Conservation (phyloP, 2,329 filamentous ascomycete genomes). For the Epicoccum nigrum region DNA sequence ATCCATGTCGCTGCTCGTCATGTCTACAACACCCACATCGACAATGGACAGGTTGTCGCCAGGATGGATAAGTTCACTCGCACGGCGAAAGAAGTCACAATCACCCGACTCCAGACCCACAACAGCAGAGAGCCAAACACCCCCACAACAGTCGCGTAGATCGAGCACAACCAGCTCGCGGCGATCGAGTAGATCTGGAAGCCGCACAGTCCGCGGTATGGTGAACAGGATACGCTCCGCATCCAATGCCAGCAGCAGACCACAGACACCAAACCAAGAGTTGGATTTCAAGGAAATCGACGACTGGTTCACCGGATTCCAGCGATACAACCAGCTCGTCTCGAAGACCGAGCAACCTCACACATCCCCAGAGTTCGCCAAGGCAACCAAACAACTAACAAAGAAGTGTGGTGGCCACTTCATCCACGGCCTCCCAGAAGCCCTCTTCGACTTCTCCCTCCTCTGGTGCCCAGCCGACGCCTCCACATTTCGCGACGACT, state of each 20-base stretch:
- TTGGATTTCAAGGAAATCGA: conserved; percentile 34
- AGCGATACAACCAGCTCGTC: conserved; percentile 40
- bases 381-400: conserved; percentile 31
- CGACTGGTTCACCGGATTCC: conserved; percentile 40
- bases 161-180: conserved; percentile 37
- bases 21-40: conserved; percentile 30
- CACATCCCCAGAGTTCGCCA: conserved; percentile 27
- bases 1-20: conserved; percentile 37
- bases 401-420: conserved; percentile 40
- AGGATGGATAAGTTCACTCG: conserved; percentile 30
- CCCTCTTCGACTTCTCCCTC: conserved; percentile 40
- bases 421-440: conserved; percentile 40
- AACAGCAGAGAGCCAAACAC: conserved; percentile 22
- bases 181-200: conserved; percentile 29
- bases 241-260: conserved; percentile 33
- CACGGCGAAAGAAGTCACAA: conserved; percentile 20
- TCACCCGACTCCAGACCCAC: conserved; percentile 25
- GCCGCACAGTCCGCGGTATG: conserved; percentile 30
- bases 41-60: conserved; percentile 31
- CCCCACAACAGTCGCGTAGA: conserved; percentile 24
- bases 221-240: conserved; percentile 36
- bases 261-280: conserved; percentile 26
- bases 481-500: conserved; percentile 18
- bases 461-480: conserved; percentile 41
- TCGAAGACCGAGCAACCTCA: conserved; percentile 24